Percentiles rank a stretch among this genome's conserved stretches.
These are phyloP conservation scores for Colletotrichum neosansevieriae DNA, from an alignment of 2,329 filamentous ascomycete species.

Conservation along the genomic window DNA sequence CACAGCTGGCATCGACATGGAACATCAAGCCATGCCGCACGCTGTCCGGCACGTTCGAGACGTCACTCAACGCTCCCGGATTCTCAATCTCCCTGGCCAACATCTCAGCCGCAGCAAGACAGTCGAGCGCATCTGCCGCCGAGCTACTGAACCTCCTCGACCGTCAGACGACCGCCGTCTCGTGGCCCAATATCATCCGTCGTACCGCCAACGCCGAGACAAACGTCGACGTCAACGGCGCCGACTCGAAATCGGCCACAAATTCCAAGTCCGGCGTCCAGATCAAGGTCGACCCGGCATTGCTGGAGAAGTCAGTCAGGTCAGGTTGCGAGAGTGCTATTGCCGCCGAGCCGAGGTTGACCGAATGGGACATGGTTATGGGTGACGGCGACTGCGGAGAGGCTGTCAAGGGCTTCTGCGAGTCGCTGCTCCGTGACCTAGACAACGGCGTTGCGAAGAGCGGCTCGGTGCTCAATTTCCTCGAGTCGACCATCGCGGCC, in stretches of 20 bases:
- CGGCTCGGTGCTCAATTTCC: constrained; percentile 48
- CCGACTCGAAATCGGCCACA: not conserved
- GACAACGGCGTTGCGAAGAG: constrained; percentile 46
- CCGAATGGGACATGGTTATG: constrained; percentile 51
- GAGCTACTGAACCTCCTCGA: constrained; percentile 62
- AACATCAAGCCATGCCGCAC: constrained; percentile 60
- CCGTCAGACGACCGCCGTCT: constrained; percentile 61
- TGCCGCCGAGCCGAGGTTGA: constrained; percentile 48
- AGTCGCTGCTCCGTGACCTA: constrained; percentile 46
- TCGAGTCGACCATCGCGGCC: constrained; percentile 46
- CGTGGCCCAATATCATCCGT: constrained; percentile 57
- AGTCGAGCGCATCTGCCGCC: constrained; percentile 41
- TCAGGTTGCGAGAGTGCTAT: constrained; percentile 51
- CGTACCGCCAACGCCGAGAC: constrained; percentile 2
- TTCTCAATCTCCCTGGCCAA: constrained; percentile 68
- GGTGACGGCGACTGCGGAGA: constrained; percentile 50
- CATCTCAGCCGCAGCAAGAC: constrained; percentile 52
- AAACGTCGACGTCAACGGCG: not conserved
- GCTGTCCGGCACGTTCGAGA: constrained; percentile 62
- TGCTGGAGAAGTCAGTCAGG: constrained; percentile 45
- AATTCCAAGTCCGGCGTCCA: not conserved
- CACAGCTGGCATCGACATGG: constrained; percentile 61
- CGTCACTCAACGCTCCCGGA: constrained; percentile 66
- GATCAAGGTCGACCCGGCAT: constrained; percentile 44
- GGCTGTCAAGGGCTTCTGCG: constrained; percentile 46